Evolutionary conservation across 805 yeast genomes (phyloP).

Genomic region (Blastobotrys mokoenaii): DNA sequence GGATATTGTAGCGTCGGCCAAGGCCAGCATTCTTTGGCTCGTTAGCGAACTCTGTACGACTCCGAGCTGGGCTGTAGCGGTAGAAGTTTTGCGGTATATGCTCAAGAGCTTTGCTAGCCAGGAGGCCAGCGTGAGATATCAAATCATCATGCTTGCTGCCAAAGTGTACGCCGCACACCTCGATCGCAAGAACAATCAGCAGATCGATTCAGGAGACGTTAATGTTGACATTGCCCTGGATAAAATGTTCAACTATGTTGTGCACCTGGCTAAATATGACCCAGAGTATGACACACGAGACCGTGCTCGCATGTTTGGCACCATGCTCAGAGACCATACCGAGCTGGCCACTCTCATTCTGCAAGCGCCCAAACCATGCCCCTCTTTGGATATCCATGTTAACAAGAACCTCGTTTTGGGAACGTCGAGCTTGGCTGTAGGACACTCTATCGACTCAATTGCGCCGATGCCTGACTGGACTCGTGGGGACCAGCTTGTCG

Average conservation of each 20-base stretch:
- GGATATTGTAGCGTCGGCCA: constrained; percentile 38
- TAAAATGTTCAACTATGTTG: constrained; percentile 51
- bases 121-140: constrained; percentile 51
- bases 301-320: constrained; percentile 63
- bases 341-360: constrained; percentile 62
- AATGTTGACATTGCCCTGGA: constrained; percentile 21
- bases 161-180: constrained; percentile 56
- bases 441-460: constrained; percentile 26
- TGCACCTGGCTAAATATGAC: constrained; percentile 68
- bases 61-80: constrained; percentile 44
- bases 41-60: constrained; percentile 67
- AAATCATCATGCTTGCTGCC: constrained; percentile 63
- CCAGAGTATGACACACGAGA: constrained; percentile 71
- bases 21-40: constrained; percentile 83
- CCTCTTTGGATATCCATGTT: constrained; percentile 25
- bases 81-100: constrained; percentile 63
- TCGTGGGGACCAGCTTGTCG: constrained; percentile 21
- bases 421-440: constrained; percentile 24
- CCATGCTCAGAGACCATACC: constrained; percentile 46
- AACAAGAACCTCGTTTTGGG: constrained; percentile 22
- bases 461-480: constrained; percentile 40
- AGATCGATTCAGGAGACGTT: constrained; percentile 4
- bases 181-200: constrained; percentile 26
- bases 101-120: constrained; percentile 48
- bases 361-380: constrained; percentile 70